These are phyloP conservation scores for Oryza brachyantha DNA, from an alignment of 176 grass and related monocot species.

Conservation along the genomic window DNA sequence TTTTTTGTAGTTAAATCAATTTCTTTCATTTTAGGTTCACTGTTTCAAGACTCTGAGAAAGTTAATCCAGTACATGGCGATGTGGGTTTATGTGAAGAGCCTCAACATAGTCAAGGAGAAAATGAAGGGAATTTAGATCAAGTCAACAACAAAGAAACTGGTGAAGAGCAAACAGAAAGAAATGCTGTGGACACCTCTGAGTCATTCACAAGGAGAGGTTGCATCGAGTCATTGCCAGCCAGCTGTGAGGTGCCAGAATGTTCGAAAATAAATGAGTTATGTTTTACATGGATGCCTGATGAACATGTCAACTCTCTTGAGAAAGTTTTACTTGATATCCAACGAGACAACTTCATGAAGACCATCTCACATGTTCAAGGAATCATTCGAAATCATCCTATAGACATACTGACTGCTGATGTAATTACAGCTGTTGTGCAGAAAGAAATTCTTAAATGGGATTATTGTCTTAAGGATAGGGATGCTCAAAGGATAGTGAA, in stretches of 20 bases:
- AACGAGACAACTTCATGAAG: constrained; percentile 37
- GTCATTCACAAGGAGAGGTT: constrained; percentile 5
- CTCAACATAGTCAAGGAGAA: constrained; percentile 30
- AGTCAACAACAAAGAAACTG: background rate
- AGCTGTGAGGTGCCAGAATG: constrained; percentile 8
- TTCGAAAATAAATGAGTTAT: constrained; percentile 24
- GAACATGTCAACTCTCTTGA: constrained; percentile 25
- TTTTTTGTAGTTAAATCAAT: background rate
- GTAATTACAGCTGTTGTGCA: constrained; percentile 39
- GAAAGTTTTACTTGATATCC: constrained; percentile 43
- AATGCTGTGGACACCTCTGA: constrained; percentile 19
- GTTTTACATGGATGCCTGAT: constrained; percentile 35
- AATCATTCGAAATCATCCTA: constrained; percentile 27
- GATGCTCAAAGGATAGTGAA: constrained; percentile 42
- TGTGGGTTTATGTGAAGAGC: constrained; percentile 19
- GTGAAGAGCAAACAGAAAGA: constrained; percentile 18
- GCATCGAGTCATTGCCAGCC: constrained; percentile 15
- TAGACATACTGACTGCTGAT: constrained; percentile 26
- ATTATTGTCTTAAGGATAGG: constrained; percentile 33
- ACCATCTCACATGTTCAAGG: constrained; percentile 38
- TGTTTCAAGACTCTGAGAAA: constrained; percentile 27
- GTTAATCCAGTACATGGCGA: background rate
- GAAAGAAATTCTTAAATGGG: constrained; percentile 38
- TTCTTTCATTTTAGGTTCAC: constrained; percentile 32
- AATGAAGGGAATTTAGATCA: constrained; percentile 6